phyloP scores from a whole-genome alignment of 495 filamentous ascomycete species.

The Xylaria cubensis region DNA sequence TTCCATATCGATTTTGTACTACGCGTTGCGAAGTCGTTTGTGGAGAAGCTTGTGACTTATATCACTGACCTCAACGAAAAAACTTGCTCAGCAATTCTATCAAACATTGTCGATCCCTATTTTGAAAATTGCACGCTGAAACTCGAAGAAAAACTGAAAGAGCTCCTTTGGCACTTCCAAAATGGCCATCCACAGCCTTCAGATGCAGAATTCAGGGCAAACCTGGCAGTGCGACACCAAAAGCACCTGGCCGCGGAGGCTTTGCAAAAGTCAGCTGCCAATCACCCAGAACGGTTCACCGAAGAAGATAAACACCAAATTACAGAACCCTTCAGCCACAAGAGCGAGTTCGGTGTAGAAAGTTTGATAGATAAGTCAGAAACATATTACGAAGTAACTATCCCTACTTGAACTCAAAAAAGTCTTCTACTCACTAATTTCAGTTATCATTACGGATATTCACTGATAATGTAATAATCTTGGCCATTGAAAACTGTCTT shows the following conservation, averaged over 20 bases:
- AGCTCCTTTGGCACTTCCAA: constrained; percentile 48
- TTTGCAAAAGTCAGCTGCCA: constrained; percentile 30
- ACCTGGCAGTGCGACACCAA: constrained; percentile 16
- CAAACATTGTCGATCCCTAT: constrained; percentile 43
- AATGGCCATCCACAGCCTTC: constrained; percentile 37
- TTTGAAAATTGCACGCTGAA: constrained; percentile 41
- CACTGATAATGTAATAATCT: constrained; percentile 44
- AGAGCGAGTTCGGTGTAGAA: constrained; percentile 40
- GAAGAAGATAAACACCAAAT: constrained; percentile 17
- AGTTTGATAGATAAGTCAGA: constrained; percentile 44
- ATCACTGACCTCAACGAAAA: constrained; percentile 36
- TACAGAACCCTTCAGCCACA: neutral
- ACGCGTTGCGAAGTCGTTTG: constrained; percentile 35
- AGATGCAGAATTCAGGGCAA: constrained; percentile 37
- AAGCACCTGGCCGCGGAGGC: constrained; percentile 19
- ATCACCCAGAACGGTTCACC: constrained; percentile 29
- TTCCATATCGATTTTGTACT: constrained; percentile 38
- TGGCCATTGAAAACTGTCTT: constrained; percentile 42
- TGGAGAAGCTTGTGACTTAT: constrained; percentile 39
- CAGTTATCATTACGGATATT: constrained; percentile 45
- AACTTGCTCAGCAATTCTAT: constrained; percentile 38
- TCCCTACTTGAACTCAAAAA: neutral
- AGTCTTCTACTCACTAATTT: constrained; percentile 1
- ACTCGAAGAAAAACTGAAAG: constrained; percentile 44
- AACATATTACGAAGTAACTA: constrained; percentile 44